Evolutionary conservation across 306 rosid species (phyloP), one percentile per base, ranked within the genome.

Genomic region (Cyclanthera cordifolia): DNA sequence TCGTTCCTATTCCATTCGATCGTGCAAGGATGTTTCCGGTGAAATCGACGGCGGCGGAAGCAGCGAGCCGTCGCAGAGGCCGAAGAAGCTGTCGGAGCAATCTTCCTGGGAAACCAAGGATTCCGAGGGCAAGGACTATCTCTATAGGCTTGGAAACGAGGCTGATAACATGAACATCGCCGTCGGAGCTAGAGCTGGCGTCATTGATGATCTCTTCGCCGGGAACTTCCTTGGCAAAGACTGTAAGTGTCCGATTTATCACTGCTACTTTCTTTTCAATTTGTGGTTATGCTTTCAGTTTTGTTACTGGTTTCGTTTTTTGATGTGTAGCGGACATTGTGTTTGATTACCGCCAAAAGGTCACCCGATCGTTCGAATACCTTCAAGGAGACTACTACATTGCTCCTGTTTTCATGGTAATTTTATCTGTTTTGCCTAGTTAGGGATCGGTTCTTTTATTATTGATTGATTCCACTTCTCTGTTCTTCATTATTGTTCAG

Each of bases 141-240:
- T 93, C 19, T 89, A 86, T 75, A 75, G 94, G 68, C 86, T 93
- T 6, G 98, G 98, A 43, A 75, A 75, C 74, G 98, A 93, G 74
- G 86, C 95, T 20, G 98, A 93, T 57, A 93, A 87, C 82, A 84
- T 89, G 98, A 93, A 89, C 80, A 87, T 93, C 74, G 95, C 98
- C 45, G 96, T 93, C 20, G 98, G 98, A 4, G 96, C 91, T 72
- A 85, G 89, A 63, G 77, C 90, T 2, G 98, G 98, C n/a, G 46
- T 89, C 76, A 79, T 93, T 68, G 98, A 93, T 27, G 83, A 86
- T 53, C 81, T 93, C 7, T 93, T 93, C 64, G 83, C 82, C 67
- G 98, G 98, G 5, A 77, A 93, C 15, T 89, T 93, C 69, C 96
- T 93, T 75, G 95, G 98, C 57, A 79, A 66, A 74, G 98, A 93